Conservation (phyloP, 306 rosid genomes). For the Quercus rubra region DNA sequence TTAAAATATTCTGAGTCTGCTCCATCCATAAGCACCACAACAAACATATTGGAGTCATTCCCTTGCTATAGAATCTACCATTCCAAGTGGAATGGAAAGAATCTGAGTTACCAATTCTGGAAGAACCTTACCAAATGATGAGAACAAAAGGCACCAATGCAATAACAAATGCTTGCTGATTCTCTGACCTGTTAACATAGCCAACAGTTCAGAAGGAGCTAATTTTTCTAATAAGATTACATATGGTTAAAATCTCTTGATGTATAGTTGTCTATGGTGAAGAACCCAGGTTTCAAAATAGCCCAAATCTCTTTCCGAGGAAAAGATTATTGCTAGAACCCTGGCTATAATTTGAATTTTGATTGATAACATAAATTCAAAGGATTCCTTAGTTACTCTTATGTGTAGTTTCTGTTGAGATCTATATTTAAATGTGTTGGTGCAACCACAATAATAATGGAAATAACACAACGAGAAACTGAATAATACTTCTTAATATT, state of each 20-base stretch:
- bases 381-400: not conserved
- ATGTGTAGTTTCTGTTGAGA: not conserved
- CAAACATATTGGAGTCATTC: too few relatives aligned
- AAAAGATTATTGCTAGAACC: not conserved
- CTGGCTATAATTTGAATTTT: not conserved
- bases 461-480: too few relatives aligned
- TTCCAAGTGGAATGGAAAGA: too few relatives aligned
- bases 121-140: not conserved
- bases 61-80: too few relatives aligned
- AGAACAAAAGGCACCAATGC: not conserved
- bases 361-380: not conserved
- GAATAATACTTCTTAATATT: too few relatives aligned
- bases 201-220: not conserved
- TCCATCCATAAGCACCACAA: not conserved
- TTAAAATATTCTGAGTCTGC: not conserved
- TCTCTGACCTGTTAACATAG: not conserved
- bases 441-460: too few relatives aligned
- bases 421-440: not conserved
- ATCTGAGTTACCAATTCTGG: not conserved
- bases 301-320: not conserved
- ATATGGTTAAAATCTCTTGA: not conserved
- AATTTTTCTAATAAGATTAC: not conserved
- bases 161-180: not conserved
- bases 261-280: not conserved
- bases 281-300: not conserved